These are phyloP conservation scores for Scytalidium lignicola DNA, from an alignment of 2,329 filamentous ascomycete genomes.

Conservation along the genomic window DNA sequence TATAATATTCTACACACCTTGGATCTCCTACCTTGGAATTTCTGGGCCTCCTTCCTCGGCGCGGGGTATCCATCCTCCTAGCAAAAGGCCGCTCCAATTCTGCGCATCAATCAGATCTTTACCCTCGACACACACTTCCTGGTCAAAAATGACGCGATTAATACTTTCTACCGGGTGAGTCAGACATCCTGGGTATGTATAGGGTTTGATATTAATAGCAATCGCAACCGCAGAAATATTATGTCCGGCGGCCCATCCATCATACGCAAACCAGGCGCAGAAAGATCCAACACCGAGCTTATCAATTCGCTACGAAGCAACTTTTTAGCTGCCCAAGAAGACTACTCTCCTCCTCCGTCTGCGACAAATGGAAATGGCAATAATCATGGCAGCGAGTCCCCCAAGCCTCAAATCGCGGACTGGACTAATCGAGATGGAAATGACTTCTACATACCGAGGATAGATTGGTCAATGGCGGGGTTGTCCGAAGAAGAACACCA, in stretches of 20 bases:
- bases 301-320: constrained; percentile 83
- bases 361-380: constrained; percentile 32
- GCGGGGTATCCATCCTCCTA: not conserved
- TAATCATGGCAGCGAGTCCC: constrained; percentile 23
- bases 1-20: too few species aligned
- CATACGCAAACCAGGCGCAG: constrained; percentile 69
- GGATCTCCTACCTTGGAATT: too few species aligned
- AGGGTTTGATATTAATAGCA: constrained; percentile 7
- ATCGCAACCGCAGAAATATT: constrained; percentile 23
- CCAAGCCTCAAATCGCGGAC: constrained; percentile 28
- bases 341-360: constrained; percentile 38
- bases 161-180: constrained; percentile 80
- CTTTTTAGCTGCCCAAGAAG: constrained; percentile 68
- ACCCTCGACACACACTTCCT: not conserved
- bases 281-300: constrained; percentile 89
- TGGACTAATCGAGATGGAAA: constrained; percentile 66
- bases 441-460: constrained; percentile 70
- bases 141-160: constrained; percentile 62
- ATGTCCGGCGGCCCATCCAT: constrained; percentile 80
- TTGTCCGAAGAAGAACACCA: constrained; percentile 75
- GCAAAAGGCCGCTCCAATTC: constrained; percentile 1
- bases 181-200: constrained; percentile 12
- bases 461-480: constrained; percentile 66
- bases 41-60: too few species aligned
- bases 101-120: not conserved